Base-by-base conservation (phyloP, 768 basidiomycete genomes). In the Pilatotrama ljubarskyi region DNA sequence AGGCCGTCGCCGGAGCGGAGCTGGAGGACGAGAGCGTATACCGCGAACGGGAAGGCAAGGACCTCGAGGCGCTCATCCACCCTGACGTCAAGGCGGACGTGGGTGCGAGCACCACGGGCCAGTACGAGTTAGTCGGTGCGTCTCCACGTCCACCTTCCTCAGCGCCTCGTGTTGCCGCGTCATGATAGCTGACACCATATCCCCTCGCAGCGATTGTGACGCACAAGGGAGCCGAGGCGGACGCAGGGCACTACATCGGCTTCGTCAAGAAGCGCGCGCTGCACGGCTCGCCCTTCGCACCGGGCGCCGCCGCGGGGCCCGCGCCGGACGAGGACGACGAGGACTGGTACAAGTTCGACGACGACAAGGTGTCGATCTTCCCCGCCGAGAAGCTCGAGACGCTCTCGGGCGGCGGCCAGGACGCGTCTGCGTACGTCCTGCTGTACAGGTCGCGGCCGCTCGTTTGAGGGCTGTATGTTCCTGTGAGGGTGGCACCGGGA, bases 281-380 rank as follows among this genome's bases (percentile, higher is more conserved):
- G 76, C 82, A 85, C 58, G 15, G 8, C 3, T 17, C 44, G 29
- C 46, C 43, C 6, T 9, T 26, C 18, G 48, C 37, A 17, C 17
- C 52, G 0, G 55, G 55, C 43, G 51, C 55, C 4, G 5, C 35
- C 13, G 63, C 37, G 13, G 54, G 43, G 10, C 26, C 52, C 5
- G 66, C 50, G 40, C 49, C 65, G 37, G 69, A 82, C 40, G 85
- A 87, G 48, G 84, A 85, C 44, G 86, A 92, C 49, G 88, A 90
- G 62, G 89, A 90, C 69, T 91, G 96, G 96, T 92, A 90, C 77
- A 96, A 95, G 76, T 98, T 95, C 69, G 96, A 98, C 68, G 95
- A 98, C 66, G 93, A 96, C 64, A 96, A 93, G 75, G 95, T 93
- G 38, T 88, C 92, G 17, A 65, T 87, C 54, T 95, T 98, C 73